Conservation (phyloP, 441 rosid genomes). For the Populus hybrid region DNA sequence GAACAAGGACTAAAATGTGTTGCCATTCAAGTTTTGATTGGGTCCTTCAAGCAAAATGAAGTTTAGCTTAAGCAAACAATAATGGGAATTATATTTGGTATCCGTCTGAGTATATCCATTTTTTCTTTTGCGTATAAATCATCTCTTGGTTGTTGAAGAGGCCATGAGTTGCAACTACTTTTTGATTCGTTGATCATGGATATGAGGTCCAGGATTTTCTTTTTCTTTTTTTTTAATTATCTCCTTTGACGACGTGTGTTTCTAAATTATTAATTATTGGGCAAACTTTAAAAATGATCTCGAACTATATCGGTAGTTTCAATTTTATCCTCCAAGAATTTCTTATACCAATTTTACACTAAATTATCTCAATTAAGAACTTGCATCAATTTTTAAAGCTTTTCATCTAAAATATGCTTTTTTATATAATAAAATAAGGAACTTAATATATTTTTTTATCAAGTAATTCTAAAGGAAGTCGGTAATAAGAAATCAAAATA, state of each 20-base stretch:
- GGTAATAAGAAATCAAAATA: too few species aligned
- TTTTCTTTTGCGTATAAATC: background rate
- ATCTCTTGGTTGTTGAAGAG: constrained; percentile 18
- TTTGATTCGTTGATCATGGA: constrained; percentile 14
- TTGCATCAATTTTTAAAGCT: background rate
- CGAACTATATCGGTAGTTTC: background rate
- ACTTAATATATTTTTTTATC: too few species aligned
- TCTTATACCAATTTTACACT: background rate
- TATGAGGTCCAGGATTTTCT: constrained; percentile 28
- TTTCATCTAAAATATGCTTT: background rate
- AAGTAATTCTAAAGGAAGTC: background rate
- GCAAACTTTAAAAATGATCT: too few species aligned
- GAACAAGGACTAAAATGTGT: constrained; percentile 32
- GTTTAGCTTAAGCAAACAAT: background rate
- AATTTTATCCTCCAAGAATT: background rate
- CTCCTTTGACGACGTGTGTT: background rate
- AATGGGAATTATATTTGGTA: background rate
- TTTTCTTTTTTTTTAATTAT: background rate
- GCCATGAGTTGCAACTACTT: background rate
- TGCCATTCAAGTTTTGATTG: constrained; percentile 34
- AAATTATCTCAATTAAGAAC: background rate
- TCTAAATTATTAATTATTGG: background rate
- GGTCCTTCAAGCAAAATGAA: background rate
- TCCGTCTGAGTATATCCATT: background rate
- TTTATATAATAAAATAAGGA: too few species aligned